phyloP scores from a whole-genome alignment of 345 rosid genomes.

The Turnera subulata region DNA sequence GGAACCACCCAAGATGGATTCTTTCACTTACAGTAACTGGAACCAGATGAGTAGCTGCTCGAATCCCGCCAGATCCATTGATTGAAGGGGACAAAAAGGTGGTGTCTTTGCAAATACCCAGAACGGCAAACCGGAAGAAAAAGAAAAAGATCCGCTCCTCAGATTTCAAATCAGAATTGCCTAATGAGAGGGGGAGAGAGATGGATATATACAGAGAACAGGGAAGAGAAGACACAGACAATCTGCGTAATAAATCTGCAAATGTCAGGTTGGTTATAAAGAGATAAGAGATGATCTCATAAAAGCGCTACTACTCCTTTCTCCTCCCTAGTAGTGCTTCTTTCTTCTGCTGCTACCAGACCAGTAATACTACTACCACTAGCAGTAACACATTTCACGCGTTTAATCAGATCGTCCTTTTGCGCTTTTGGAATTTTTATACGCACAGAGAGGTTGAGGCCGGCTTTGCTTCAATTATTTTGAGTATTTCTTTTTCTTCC shows the following conservation, averaged over 20 bases:
- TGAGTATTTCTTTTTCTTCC: too few species aligned
- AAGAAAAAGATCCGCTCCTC: not conserved
- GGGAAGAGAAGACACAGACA: not conserved
- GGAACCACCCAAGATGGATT: not conserved
- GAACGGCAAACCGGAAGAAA: not conserved
- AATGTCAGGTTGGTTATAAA: conserved; percentile 10
- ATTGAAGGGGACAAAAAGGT: not conserved
- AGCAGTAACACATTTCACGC: too few species aligned
- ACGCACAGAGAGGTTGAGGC: too few species aligned
- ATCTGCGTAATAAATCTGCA: conserved; percentile 8
- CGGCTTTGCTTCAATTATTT: too few species aligned
- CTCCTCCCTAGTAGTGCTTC: not conserved
- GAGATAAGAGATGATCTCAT: conserved; percentile 7
- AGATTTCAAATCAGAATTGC: conserved; percentile 3
- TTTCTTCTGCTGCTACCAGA: not conserved
- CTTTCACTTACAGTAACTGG: too few species aligned
- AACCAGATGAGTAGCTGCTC: too few species aligned
- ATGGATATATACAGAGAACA: not conserved
- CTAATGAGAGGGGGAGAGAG: not conserved
- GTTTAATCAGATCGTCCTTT: too few species aligned
- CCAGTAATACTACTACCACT: too few species aligned
- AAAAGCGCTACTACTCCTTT: too few species aligned
- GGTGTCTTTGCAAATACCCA: not conserved
- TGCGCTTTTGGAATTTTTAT: too few species aligned
- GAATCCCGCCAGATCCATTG: not conserved